A percentile compares a stretch with the other conserved stretches of the same genome.
phyloP scores from a whole-genome alignment of 495 filamentous ascomycete species.

The Acidomyces sp. region DNA sequence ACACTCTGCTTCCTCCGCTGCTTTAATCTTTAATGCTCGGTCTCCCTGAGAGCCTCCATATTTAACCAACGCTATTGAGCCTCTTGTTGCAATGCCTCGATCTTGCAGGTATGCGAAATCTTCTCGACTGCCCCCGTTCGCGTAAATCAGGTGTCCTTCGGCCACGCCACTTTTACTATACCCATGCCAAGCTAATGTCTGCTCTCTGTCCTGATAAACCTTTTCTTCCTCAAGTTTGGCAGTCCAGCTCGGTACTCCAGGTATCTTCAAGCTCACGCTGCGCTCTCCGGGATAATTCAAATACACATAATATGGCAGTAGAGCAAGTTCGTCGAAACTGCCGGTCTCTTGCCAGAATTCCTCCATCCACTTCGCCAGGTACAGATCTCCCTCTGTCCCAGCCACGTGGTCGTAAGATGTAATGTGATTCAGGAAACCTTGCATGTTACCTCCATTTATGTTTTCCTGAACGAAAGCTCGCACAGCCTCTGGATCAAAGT shows the following conservation, averaged over 20 bases:
- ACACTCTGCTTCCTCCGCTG: slow-evolving; percentile 72
- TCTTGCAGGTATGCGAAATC: slow-evolving; percentile 66
- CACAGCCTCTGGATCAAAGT: slow-evolving; percentile 56
- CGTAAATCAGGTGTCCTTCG: slow-evolving; percentile 85
- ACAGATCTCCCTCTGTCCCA: slow-evolving; percentile 78
- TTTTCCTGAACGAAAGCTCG: slow-evolving; percentile 55
- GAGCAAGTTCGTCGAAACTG: slow-evolving; percentile 55
- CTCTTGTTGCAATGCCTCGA: slow-evolving; percentile 56
- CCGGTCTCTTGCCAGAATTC: slow-evolving; percentile 49
- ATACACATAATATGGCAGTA: slow-evolving; percentile 71
- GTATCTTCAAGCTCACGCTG: slow-evolving; percentile 69
- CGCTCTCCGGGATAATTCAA: slow-evolving; percentile 77
- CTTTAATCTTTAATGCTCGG: slow-evolving; percentile 71
- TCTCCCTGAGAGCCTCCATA: slow-evolving; percentile 65
- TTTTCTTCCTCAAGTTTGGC: slow-evolving; percentile 72
- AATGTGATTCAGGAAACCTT: slow-evolving; percentile 55
- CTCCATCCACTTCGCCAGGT: slow-evolving; percentile 69
- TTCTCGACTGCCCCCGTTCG: slow-evolving; percentile 73
- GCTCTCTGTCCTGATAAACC: slow-evolving; percentile 37
- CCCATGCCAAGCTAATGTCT: slow-evolving; percentile 71
- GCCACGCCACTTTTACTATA: slow-evolving; percentile 81
- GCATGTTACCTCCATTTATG: slow-evolving; percentile 48
- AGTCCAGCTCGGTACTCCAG: slow-evolving; percentile 55
- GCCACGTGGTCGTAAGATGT: slow-evolving; percentile 76
- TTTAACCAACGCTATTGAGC: slow-evolving; percentile 71